These are phyloP conservation scores for Fomitopsis schrenkii DNA, from an alignment of 1,284 basidiomycete genomes.

Conservation along the genomic window DNA sequence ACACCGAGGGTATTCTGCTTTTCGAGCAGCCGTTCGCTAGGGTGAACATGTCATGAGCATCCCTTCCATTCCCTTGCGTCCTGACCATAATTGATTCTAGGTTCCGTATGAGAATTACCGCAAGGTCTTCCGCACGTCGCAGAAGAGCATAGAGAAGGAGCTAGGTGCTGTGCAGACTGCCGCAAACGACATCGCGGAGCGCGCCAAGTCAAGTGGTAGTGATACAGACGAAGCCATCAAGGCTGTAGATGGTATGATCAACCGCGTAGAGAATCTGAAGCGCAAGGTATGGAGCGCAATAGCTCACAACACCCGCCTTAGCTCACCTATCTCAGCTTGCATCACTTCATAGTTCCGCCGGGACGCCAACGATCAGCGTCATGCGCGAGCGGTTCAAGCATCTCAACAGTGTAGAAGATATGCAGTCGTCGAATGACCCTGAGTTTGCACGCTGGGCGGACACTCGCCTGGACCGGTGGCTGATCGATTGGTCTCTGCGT, in stretches of 20 bases:
- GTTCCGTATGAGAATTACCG: conserved; percentile 86
- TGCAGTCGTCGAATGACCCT: conserved; percentile 46
- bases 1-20: conserved; percentile 75
- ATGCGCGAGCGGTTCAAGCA: conserved; percentile 72
- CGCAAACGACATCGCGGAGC: conserved; percentile 50
- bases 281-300: conserved; percentile 78
- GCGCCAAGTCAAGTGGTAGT: conserved; percentile 34
- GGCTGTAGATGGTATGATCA: conserved; percentile 73
- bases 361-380: conserved; percentile 64
- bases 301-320: conserved; percentile 1
- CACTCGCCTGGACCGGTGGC: conserved; percentile 81
- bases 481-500: conserved; percentile 89
- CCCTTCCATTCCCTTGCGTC: not conserved
- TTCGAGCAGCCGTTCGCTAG: conserved; percentile 87
- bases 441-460: conserved; percentile 76
- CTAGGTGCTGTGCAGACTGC: conserved; percentile 54
- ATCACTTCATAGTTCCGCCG: conserved; percentile 63
- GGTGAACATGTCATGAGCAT: conserved; percentile 35
- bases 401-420: conserved; percentile 54
- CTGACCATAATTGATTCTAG: conserved; percentile 34
- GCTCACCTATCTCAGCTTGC: conserved; percentile 44
- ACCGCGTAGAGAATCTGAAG: conserved; percentile 71
- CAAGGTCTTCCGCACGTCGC: conserved; percentile 76
- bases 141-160: conserved; percentile 79
- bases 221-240: conserved; percentile 51